Conservation (phyloP, 2,329 filamentous ascomycete genomes). For the Phaeosphaeriaceae sp. region DNA sequence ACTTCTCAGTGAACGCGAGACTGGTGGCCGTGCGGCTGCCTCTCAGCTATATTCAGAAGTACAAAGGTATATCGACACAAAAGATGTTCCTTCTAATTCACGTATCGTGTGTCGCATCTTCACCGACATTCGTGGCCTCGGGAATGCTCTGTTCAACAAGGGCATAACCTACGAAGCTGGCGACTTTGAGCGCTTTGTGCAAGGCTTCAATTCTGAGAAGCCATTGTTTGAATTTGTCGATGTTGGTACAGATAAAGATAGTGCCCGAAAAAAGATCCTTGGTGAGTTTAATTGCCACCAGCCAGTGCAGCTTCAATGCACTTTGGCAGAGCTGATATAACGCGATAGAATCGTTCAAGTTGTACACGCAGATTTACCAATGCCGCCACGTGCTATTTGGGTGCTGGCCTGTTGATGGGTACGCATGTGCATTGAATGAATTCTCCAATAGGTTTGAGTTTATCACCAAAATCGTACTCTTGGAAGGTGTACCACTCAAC, state of each 20-base stretch:
- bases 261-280: slow-evolving; percentile 55
- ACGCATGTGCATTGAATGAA: slow-evolving; percentile 60
- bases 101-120: slow-evolving; percentile 62
- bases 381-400: slow-evolving; percentile 67
- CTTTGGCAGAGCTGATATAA: slow-evolving; percentile 11
- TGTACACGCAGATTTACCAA: slow-evolving; percentile 63
- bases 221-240: slow-evolving; percentile 54
- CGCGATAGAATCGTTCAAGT: slow-evolving; percentile 59
- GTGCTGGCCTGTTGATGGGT: slow-evolving; percentile 63
- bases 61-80: slow-evolving; percentile 50
- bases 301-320: neutral
- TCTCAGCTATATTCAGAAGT: slow-evolving; percentile 54
- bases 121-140: slow-evolving; percentile 59
- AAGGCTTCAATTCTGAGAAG: slow-evolving; percentile 61
- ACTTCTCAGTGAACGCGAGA: slow-evolving; percentile 57
- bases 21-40: slow-evolving; percentile 62
- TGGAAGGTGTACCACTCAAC: slow-evolving; percentile 64
- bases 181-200: slow-evolving; percentile 59
- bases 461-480: slow-evolving; percentile 58
- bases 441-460: slow-evolving; percentile 54
- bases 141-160: slow-evolving; percentile 54
- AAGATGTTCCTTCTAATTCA: slow-evolving; percentile 49
- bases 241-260: slow-evolving; percentile 55
- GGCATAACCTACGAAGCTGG: slow-evolving; percentile 53
- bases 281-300: slow-evolving; percentile 47